Evolutionary conservation across 148 eudicot species (phyloP), one percentile per base, ranked within the genome.

Genomic region (Amaranthus cruentus): DNA sequence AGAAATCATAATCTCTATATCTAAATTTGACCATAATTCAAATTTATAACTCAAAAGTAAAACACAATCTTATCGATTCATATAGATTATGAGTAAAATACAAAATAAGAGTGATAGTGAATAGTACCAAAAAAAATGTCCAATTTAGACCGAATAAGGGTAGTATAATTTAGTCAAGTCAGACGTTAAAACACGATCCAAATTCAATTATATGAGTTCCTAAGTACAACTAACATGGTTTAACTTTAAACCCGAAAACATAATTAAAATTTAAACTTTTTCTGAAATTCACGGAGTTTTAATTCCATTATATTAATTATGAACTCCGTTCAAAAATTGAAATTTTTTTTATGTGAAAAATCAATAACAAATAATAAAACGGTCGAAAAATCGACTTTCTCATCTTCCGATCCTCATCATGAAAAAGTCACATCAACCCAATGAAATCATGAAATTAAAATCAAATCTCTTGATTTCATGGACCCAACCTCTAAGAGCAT

Each of bases 1-100:
- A 70, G 3, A 28, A 74, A 64, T 66, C 46, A 53, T 69, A 38
- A 61, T 51, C 65, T 55, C 4, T n/a, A 69, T 15, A 46, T 69
- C n/a, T 55, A 55, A 53, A 43, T 2, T 57, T 52, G 12, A 68
- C 49, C 1, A 42, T 13, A 6, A 47, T 3, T 43, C 47, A 55
- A 14, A n/a, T 15, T 55, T 44, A 44, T 44, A 2, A 43, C 18
- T 4, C 78, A 59, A 50, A 47, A 18, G 21, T 52, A 42, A 10
- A n/a, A 48, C 46, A 14, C 54, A 61, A 72, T 28, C 38, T 18
- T 18, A 18, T 18, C 18, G 0, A 18, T 18, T 18, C 18, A 18
- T 18, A 18, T 18, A 18, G 18, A 18, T 18, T 18, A 18, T 5
- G 21, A 47, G 21, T n/a, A 12, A 18, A 5, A 21, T 43, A 57